Percentiles rank a stretch among this genome's conserved stretches.
Evolutionary conservation across 176 grass and related monocot species (phyloP).

Genomic region (Coix lacrymajobi): DNA sequence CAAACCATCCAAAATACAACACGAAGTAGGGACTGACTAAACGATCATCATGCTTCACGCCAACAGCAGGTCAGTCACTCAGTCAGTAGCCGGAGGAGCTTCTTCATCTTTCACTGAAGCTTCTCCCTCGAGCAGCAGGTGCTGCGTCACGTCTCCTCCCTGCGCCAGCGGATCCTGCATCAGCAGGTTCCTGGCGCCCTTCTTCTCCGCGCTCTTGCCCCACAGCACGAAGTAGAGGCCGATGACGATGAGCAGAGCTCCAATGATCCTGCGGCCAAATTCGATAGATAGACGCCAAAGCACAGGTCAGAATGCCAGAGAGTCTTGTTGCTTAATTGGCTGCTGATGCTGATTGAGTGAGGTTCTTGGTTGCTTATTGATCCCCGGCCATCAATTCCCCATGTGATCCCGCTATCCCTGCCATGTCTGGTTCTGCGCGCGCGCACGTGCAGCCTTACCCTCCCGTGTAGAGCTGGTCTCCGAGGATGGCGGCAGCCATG

Average conservation of each 20-base stretch:
- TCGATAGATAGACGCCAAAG: background rate
- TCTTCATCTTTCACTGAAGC: slow-evolving; percentile 33
- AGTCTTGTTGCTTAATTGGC: background rate
- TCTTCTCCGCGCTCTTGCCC: slow-evolving; percentile 85
- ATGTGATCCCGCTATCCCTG: background rate
- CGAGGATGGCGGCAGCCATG: slow-evolving; percentile 80
- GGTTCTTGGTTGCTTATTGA: background rate
- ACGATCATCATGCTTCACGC: slow-evolving; percentile 47
- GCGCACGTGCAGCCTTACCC: slow-evolving; percentile 41
- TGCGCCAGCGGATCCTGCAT: background rate
- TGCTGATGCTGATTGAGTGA: background rate
- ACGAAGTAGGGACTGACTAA: too few relatives aligned
- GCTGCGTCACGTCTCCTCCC: slow-evolving; percentile 31
- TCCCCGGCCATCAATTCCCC: too few relatives aligned
- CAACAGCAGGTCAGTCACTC: slow-evolving; percentile 43
- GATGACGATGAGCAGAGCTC: slow-evolving; percentile 61
- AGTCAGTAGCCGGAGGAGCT: slow-evolving; percentile 4
- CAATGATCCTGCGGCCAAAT: slow-evolving; percentile 61
- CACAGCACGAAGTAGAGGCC: slow-evolving; percentile 90
- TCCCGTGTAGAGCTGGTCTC: slow-evolving; percentile 80
- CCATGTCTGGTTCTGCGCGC: background rate
- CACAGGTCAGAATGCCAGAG: background rate
- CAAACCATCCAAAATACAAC: background rate
- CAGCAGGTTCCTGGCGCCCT: slow-evolving; percentile 20
- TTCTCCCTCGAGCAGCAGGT: slow-evolving; percentile 61